Evolutionary conservation across 768 basidiomycete genomes (phyloP).

Genomic region (Lactifluus piperatus): DNA sequence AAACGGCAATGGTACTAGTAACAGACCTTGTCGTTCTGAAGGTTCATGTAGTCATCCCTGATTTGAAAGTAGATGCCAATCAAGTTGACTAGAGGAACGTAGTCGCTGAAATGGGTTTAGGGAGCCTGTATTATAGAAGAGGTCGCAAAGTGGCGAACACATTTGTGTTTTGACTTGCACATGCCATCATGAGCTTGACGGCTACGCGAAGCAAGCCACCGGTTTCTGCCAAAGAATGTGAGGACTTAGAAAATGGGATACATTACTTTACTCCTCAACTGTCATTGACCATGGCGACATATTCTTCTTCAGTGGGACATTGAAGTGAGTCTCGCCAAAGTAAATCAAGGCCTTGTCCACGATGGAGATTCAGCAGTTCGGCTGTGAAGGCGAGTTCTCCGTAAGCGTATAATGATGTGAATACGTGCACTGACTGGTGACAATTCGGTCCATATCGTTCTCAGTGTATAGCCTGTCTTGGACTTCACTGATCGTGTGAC

Average conservation of each 20-base stretch:
- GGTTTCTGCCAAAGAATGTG: slow-evolving; percentile 52
- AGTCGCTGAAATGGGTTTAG: slow-evolving; percentile 47
- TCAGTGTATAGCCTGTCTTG: slow-evolving; percentile 25
- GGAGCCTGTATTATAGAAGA: background rate
- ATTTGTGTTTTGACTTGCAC: slow-evolving; percentile 49
- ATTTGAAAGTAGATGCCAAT: slow-evolving; percentile 96
- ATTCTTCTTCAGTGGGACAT: slow-evolving; percentile 93
- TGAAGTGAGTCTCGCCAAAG: slow-evolving; percentile 88
- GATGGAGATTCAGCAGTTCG: slow-evolving; percentile 47
- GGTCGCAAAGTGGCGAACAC: slow-evolving; percentile 35
- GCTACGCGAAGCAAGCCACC: slow-evolving; percentile 89
- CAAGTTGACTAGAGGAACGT: slow-evolving; percentile 86
- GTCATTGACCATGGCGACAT: slow-evolving; percentile 92
- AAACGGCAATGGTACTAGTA: background rate
- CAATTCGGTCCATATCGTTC: slow-evolving; percentile 54
- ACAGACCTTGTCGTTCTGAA: slow-evolving; percentile 74
- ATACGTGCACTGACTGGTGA: slow-evolving; percentile 51
- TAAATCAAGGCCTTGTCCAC: slow-evolving; percentile 91
- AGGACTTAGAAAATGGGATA: background rate
- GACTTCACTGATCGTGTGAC: background rate
- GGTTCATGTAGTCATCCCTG: slow-evolving; percentile 94
- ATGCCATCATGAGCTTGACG: slow-evolving; percentile 95
- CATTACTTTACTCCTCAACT: slow-evolving; percentile 41
- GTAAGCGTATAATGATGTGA: background rate
- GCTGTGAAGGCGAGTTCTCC: slow-evolving; percentile 14